Conservation (phyloP, 1,284 basidiomycete species). For the Melampsora larici-populina region DNA sequence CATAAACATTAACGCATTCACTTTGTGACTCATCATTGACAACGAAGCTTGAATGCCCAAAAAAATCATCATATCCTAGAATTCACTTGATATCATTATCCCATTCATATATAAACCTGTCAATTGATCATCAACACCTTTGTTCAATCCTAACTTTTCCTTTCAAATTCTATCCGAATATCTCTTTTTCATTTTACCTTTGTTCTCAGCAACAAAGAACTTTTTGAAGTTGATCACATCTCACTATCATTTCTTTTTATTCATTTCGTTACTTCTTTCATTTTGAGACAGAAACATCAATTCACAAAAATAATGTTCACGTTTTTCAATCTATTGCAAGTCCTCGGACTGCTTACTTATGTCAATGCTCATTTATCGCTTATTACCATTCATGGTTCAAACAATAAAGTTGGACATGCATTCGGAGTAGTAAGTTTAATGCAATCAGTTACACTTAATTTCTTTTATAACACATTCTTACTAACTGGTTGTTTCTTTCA, state of each 20-base stretch:
- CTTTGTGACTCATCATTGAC: no score
- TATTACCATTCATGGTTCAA: conserved; percentile 31
- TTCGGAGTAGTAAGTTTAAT: conserved; percentile 30
- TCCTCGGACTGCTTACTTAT: not conserved
- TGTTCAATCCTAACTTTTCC: not conserved
- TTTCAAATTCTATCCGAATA: not conserved
- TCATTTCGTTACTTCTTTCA: not conserved
- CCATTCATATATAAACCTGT: not conserved
- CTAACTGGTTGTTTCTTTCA: not conserved
- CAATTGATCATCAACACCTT: not conserved
- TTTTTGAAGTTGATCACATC: not conserved
- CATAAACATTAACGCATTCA: no score
- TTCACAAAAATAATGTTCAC: not conserved
- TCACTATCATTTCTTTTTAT: not conserved
- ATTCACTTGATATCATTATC: no score
- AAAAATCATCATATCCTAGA: no score
- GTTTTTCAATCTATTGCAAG: not conserved
- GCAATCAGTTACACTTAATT: not conserved
- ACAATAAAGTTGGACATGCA: conserved; percentile 27
- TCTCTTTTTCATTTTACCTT: not conserved
- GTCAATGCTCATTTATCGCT: conserved; percentile 20
- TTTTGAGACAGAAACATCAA: not conserved
- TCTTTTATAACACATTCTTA: not conserved
- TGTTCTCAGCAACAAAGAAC: not conserved
- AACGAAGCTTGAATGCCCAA: no score